These are phyloP conservation scores for Candida cerambycidarum DNA, from an alignment of 805 yeast genomes.

Conservation along the genomic window DNA sequence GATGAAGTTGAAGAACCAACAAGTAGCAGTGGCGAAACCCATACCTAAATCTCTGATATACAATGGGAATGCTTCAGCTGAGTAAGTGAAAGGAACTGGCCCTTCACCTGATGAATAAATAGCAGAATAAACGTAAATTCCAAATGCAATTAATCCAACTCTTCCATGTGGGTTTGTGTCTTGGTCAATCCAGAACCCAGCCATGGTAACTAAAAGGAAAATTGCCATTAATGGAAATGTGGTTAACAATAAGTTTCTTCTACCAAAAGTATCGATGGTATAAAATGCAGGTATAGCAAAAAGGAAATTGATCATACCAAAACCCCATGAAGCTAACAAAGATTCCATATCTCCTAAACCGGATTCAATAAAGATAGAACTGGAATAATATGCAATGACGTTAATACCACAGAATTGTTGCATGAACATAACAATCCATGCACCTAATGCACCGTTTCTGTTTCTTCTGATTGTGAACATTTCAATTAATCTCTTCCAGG, in stretches of 20 bases:
- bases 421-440: constrained; percentile 83
- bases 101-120: constrained; percentile 86
- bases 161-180: constrained; percentile 47
- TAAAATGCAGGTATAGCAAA: constrained; percentile 83
- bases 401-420: constrained; percentile 92
- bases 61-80: constrained; percentile 79
- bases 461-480: constrained; percentile 74
- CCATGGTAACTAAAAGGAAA: constrained; percentile 61
- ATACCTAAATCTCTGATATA: constrained; percentile 79
- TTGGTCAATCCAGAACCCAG: constrained; percentile 67
- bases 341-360: constrained; percentile 64
- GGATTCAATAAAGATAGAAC: constrained; percentile 69
- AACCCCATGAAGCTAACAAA: constrained; percentile 80
- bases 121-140: constrained; percentile 70
- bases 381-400: constrained; percentile 83
- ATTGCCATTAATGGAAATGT: constrained; percentile 67
- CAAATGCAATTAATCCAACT: constrained; percentile 66
- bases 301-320: constrained; percentile 75
- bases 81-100: constrained; percentile 85
- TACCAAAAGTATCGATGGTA: constrained; percentile 76
- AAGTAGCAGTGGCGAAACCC: constrained; percentile 73
- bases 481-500: constrained; percentile 49
- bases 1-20: constrained; percentile 73
- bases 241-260: constrained; percentile 57
- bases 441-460: constrained; percentile 77